Base-by-base conservation (phyloP, 768 basidiomycete species). In the Podaxis mareebaensis region DNA sequence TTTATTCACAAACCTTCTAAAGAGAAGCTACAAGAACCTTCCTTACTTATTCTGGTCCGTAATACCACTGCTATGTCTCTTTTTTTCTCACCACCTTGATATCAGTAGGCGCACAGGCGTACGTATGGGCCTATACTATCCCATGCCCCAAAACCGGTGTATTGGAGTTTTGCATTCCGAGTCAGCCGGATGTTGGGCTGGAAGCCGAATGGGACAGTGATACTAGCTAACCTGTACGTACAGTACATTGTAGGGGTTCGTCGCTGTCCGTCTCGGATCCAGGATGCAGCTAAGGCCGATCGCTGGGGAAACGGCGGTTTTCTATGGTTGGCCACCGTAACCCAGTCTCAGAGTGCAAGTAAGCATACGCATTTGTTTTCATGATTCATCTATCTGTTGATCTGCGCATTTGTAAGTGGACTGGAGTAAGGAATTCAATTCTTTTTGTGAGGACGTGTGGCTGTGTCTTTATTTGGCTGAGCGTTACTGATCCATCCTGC, bases 401-500 rank as follows among this genome's bases (percentile, higher is more conserved):
- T n/a, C 36, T 33, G 15, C 28, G 15, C 13, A 53, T 33, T 36
- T 53, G 28, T 36, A 20, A n/a, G 11, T 15, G 13, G 56, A 24
- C 54, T 40, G 54, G 36, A 17, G 13, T 38, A 24, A 3, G 8
- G 2, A 46, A 46, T 46, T 46, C 7, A 46, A 20, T 30, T 24
- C 17, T 53, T 22, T 42, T 24, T 24, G 54, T 39, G 38, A 28
- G 39, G 38, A 22, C 2, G 20, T 26, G 60, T 61, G 60, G 60
- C 60, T 53, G 52, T 61, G 60, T 28, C 2, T 28, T 42, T 61
- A 38, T 53, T 61, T 61, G 60, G 60, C 40, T 52, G 33, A 33
- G 30, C 15, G 5, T 51, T 30, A 26, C 49, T 22, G 44, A 52
- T 38, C n/a, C 7, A 24, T 51, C 58, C 36, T 51, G 36, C 24